phyloP scores from a whole-genome alignment of 805 yeast genomes.

The Schizosaccharomyces cryophilus region DNA sequence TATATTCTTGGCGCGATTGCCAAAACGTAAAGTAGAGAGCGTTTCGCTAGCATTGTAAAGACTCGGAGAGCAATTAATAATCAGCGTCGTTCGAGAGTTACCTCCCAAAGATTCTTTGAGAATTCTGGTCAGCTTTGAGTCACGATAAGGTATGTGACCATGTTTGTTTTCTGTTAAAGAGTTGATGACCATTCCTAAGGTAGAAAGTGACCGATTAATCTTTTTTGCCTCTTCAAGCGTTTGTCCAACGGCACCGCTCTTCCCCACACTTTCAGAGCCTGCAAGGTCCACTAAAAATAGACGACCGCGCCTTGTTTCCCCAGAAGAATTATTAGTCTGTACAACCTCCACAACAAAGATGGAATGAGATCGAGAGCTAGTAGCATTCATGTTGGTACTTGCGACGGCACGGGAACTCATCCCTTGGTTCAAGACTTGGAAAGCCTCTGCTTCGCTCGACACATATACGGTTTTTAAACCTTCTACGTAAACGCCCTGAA shows the following conservation, averaged over 20 bases:
- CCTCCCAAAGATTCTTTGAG: slow-evolving; percentile 65
- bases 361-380: slow-evolving; percentile 59
- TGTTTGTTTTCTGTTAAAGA: slow-evolving; percentile 47
- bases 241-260: slow-evolving; percentile 54
- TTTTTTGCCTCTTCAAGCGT: slow-evolving; percentile 63
- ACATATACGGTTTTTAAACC: slow-evolving; percentile 44
- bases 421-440: slow-evolving; percentile 34
- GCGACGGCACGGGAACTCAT: slow-evolving; percentile 29
- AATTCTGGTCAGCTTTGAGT: slow-evolving; percentile 54
- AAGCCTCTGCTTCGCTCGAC: slow-evolving; percentile 31
- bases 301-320: slow-evolving; percentile 34
- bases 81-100: slow-evolving; percentile 49
- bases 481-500: slow-evolving; percentile 43
- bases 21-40: slow-evolving; percentile 47
- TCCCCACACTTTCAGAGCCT: slow-evolving; percentile 60
- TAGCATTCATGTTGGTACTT: slow-evolving; percentile 41
- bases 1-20: slow-evolving; percentile 44
- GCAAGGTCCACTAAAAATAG: slow-evolving; percentile 64
- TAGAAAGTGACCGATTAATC: slow-evolving; percentile 52
- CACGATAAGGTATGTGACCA: slow-evolving; percentile 48
- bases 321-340: slow-evolving; percentile 33
- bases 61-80: slow-evolving; percentile 51
- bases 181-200: slow-evolving; percentile 60
- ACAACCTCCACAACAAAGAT: slow-evolving; percentile 43
- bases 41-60: slow-evolving; percentile 35